These are phyloP conservation scores for Aphanomyces astaci DNA, from an alignment of 352 stramenopile genomes.

Conservation along the genomic window DNA sequence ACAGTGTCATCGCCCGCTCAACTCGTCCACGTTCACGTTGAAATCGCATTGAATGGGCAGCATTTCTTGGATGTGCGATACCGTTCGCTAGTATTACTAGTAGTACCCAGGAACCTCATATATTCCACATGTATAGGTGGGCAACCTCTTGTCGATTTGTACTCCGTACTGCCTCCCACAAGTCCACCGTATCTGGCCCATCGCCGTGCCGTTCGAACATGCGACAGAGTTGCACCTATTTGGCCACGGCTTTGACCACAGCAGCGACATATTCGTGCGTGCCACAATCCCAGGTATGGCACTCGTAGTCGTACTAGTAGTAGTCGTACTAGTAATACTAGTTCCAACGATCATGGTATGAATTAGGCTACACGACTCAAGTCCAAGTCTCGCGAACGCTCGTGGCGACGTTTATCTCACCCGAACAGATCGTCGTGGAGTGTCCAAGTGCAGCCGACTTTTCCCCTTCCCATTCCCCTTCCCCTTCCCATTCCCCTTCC, in stretches of 20 bases:
- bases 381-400: neutral
- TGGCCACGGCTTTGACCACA: constrained; percentile 2
- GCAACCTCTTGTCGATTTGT: neutral
- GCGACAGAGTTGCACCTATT: constrained; percentile 19
- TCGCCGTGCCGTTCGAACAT: constrained; percentile 7
- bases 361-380: neutral
- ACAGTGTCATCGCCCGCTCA: neutral
- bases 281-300: constrained; percentile 10
- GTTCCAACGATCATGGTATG: no score
- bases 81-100: no score
- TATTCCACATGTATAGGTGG: constrained; percentile 16
- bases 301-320: no score
- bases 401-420: constrained; percentile 10
- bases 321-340: no score
- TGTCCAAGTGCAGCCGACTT: constrained; percentile 1
- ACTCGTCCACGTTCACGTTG: neutral
- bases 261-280: neutral
- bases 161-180: constrained; percentile 6
- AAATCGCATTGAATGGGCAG: constrained; percentile 18
- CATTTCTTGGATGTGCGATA: constrained; percentile 11
- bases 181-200: constrained; percentile 17
- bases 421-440: constrained; percentile 5
- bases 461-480: no score
- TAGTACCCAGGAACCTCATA: no score
- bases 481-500: no score